Base-by-base conservation (phyloP, 768 basidiomycete genomes). In the Mycena vitilis region DNA sequence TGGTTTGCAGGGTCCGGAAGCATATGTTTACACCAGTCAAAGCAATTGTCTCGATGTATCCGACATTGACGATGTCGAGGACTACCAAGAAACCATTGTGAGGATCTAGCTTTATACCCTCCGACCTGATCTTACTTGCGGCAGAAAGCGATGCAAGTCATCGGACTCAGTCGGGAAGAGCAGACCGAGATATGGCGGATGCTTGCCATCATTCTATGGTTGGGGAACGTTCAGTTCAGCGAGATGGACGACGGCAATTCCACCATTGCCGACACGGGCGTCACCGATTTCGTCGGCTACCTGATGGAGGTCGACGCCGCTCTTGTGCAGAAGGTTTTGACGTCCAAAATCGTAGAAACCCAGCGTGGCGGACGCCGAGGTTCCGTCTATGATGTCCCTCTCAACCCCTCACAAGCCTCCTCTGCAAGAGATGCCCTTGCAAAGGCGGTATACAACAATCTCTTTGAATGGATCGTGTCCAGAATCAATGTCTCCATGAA, bases 391-490 rank as follows among this genome's bases (percentile, higher is more conserved):
- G 95, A 99, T 69, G 97, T 99, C 0, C 98, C 96, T 15, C 80
- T 95, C 38, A 99, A 99, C 75, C 93, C 94, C 12, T 86, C 96
- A 8, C 98, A 99, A 78, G 98, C 98, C 3, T 81, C 81, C 0
- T 88, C 96, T 1, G 96, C 95, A 23, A 83, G 96, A 65, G 95
- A 99, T 80, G 98, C 98, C 0, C 83, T 99, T 45, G 84, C 97
- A 5, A 97, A 99, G 78, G 97, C 96, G 18, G 91, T 99, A 71
- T 99, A 99, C 81, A 98, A 96, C 82, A 98, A 99, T 78, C 82
- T 98, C 5, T 99, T 99, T 77, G 97, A 99, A 76, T 99, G 98
- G 98, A 99, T 99, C 73, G 98, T 99, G 49, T 93, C 94, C 18
- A 89, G 95, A 68, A 88, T 99, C 77, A 99, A 99, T 77, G 83